phyloP scores from a whole-genome alignment of 2,329 filamentous ascomycete species.

The Colletotrichum sp. region DNA sequence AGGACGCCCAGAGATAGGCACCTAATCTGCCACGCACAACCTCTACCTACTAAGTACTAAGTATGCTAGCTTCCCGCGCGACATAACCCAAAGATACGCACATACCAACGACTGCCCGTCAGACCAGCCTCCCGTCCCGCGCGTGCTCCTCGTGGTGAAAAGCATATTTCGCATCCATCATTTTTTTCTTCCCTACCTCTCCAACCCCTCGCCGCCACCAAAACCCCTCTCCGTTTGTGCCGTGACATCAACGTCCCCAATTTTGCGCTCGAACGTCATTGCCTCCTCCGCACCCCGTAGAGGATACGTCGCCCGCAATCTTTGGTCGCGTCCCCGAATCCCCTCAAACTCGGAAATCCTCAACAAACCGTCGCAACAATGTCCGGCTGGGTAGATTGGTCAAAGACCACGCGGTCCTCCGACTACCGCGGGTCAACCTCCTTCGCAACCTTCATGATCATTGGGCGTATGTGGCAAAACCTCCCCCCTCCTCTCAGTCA shows the following conservation, averaged over 20 bases:
- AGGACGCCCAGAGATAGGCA: neutral
- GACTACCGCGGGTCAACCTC: constrained; percentile 68
- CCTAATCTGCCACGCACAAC: neutral
- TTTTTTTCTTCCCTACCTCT: neutral
- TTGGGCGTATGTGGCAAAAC: constrained; percentile 75
- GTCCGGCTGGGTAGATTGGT: constrained; percentile 49
- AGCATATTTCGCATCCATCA: neutral
- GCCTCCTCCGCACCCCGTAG: neutral
- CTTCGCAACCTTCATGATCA: constrained; percentile 96
- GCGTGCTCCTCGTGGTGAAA: neutral
- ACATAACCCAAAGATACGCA: neutral
- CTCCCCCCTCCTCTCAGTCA: constrained; percentile 1
- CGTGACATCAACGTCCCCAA: neutral
- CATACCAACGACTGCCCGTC: neutral
- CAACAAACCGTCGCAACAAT: neutral
- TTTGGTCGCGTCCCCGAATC: neutral
- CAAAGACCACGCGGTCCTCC: constrained; percentile 62
- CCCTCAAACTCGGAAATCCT: neutral
- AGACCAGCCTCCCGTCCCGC: neutral
- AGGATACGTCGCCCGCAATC: neutral
- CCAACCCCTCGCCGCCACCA: neutral
- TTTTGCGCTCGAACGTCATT: neutral
- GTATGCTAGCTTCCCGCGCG: neutral
- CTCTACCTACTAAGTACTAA: neutral
- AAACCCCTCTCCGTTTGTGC: neutral